Evolutionary conservation across 129 eudicot species (phyloP), one percentile per base, ranked within the genome.

Genomic region (Logfia minima): DNA sequence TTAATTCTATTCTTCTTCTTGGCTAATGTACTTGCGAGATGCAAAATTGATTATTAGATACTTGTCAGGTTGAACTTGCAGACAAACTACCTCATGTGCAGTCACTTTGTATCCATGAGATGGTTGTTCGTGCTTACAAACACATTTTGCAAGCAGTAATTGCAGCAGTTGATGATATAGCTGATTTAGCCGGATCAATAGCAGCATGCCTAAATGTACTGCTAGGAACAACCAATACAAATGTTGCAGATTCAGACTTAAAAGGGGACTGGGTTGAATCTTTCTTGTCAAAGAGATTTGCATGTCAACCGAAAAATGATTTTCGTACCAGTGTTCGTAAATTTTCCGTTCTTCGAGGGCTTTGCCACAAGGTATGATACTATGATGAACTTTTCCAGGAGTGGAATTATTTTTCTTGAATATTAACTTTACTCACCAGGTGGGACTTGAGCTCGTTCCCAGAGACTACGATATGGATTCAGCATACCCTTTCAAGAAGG

Each of bases 71-170:
- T 80, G 93, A 91, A 82, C 97, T 91, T 75, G 88, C 97, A 7
- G 97, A 94, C 86, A 94, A 94, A 88, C 99, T 94, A 60, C 97
- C 98, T 65, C 99, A 94, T 62, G 97, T 94, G 66, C 99, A 89
- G 72, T 94, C 97, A 52, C 88, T 94, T n/a, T 94, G 98, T 77
- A 80, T 94, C 41, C 98, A 94, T 37, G 98, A 94, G 84, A 94
- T 94, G 97, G 84, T 94, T 78, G 93, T 89, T 83, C 87, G 97
- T 75, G 97, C 96, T 29, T 94, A 87, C 85, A 94, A 91, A 73
- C 97, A 94, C 79, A 86, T 94, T 74, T 61, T 93, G 69, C 98
- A 91, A 77, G 97, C 98, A 66, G 94, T 94, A 67, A 67, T 91
- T 41, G 89, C 99, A 37, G 92, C 97, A 10, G 97, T 91, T 29